Evolutionary conservation across 306 rosid genomes (phyloP), one percentile per base, ranked within the genome.

Genomic region (Cucurbita maxima): DNA sequence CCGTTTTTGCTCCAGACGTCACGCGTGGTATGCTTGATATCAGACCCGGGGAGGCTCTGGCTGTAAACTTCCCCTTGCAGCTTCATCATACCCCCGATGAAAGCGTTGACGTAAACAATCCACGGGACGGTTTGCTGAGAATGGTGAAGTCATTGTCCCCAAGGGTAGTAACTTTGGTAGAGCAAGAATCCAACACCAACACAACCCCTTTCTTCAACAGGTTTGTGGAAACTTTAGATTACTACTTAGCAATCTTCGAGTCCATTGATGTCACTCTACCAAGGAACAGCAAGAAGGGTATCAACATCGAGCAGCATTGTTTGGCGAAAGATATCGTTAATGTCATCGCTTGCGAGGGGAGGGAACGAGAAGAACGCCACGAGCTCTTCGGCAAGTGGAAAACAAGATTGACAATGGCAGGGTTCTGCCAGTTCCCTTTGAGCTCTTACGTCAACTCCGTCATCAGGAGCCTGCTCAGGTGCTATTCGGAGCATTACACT

Each of bases 61-160:
- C 97, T 7, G 97, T 95, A 72, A 95, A 95, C 88, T 91, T 95
- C 19, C 92, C 99, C 10, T 81, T 95, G 78, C 95, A 89, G 66
- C 96, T 95, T 44, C 99, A 95, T 79, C 99, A 95, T 79, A 91
- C 97, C 34, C 91, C 97, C 1, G 97, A 95, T 58, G 99, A 95
- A 88, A 91, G 99, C 19, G 96, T 95, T 4, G 88, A 91, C 64
- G 80, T 91, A 85, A 84, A 73, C 51, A 94, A 94, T 70, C 97
- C 96, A 14, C 87, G 99, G 55, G 99, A 95, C 52, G 92, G 85
- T 72, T 87, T 95, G 62, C 60, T 95, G 64, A 84, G 99, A 70
- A 71, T 88, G 89, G 89, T 95, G 19, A 95, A 84, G 84, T 86
- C 96, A 13, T 86, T 95, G 11, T 79, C 85, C 45, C 99, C 97